A percentile compares a stretch with the other conserved stretches of the same genome.
Conservation (phyloP, 305 asterid genomes). For the Solanum chacoense region DNA sequence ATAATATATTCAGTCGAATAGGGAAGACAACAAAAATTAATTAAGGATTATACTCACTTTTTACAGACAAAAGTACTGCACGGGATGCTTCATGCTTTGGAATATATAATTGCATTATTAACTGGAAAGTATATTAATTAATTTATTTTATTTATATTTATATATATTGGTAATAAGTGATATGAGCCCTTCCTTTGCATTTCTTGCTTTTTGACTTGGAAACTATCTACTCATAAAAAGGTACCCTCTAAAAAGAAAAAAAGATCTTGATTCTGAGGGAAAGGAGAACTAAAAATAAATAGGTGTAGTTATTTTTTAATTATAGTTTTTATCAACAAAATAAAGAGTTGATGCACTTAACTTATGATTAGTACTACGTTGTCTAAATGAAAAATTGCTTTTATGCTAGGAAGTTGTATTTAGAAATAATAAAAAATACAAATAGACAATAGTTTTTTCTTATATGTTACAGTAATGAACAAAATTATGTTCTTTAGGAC, state of each 20-base stretch:
- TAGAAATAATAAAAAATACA: background rate
- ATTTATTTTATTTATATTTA: too few relatives aligned
- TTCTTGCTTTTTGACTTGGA: constrained; percentile 4
- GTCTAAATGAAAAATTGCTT: background rate
- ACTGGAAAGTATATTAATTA: background rate
- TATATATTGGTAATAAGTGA: background rate
- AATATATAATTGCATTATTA: background rate
- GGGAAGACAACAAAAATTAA: background rate
- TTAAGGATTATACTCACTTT: constrained; percentile 20
- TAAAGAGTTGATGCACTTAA: background rate
- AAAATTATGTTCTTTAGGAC: constrained; percentile 22
- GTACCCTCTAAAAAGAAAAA: background rate
- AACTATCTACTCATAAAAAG: background rate
- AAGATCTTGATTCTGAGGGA: background rate
- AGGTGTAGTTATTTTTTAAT: background rate
- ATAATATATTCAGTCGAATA: constrained; percentile 4
- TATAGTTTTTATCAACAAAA: too few relatives aligned
- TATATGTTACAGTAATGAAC: background rate
- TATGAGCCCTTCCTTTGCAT: background rate
- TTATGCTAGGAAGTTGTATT: background rate
- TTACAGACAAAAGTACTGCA: constrained; percentile 24
- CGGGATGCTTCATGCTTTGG: constrained; percentile 12
- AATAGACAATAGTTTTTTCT: background rate
- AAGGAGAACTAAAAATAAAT: background rate
- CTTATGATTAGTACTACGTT: background rate